Base-by-base conservation (phyloP, 495 filamentous ascomycete genomes). In the Penicillium bialowiezense region DNA sequence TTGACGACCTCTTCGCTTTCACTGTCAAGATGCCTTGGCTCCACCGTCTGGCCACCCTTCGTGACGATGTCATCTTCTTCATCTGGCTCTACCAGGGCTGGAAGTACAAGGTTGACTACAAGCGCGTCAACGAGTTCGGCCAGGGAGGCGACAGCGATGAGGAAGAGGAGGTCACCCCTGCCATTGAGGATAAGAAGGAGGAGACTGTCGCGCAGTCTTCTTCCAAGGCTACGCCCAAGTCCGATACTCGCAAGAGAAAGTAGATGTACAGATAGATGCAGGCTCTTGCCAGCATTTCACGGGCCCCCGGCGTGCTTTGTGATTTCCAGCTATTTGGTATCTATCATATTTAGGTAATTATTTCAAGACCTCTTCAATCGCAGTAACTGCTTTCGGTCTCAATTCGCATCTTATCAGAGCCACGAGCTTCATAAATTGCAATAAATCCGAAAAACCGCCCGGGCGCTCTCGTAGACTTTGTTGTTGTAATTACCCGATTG, bases 1-100 rank as follows among this genome's bases (percentile, higher is more conserved):
- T 88, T 52, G 87, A 89, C 53, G 86, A 92, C 56, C 77, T 98
- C 24, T 98, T 98, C 59, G 93, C 93, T 10, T 98, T 96, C 62
- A 97, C 93, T 13, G 96, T 98, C 69, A 97, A 97, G 73, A 98
- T 98, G 93, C 93, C 93, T 2, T 87, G 88, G 57, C 78, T 97
- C 26, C 95, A 98, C 66, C 82, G 93, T n/a, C 75, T 98, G 33
- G 91, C 95, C 0, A 97, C 95, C 10, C 75, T 98, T 50, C 77
- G 93, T 41, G 93, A 98, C 58, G 93, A 98, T 62, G 80, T 98
- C 43, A 97, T 98, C 61, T 98, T 97, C 78, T 98, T 98, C 65
- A 79, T 98, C 43, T 97, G 96, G 67, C 55, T 98, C n/a, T 98
- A 98, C 70, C 93, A 98, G 68, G 79, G 85, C 49, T 98, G 82